Conservation (phyloP, 345 rosid genomes). For the Hypericum androsaemum region DNA sequence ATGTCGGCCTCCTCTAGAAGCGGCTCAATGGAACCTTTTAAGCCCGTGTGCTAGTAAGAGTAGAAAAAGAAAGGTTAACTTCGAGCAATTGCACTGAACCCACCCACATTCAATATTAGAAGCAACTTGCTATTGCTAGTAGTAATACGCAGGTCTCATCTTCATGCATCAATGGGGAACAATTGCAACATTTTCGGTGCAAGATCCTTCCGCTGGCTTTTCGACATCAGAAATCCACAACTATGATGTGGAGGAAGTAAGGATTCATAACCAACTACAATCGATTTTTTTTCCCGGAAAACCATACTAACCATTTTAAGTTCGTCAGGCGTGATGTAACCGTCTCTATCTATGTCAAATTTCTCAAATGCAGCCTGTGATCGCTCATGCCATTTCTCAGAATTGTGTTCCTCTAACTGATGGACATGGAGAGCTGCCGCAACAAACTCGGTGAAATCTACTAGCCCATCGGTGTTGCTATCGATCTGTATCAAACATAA, state of each 20-base stretch:
- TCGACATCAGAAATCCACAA: too few species aligned
- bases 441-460: slow-evolving; percentile 86
- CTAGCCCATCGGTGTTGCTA: slow-evolving; percentile 94
- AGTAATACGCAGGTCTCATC: too few species aligned
- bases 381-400: slow-evolving; percentile 70
- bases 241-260: too few species aligned
- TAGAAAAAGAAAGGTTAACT: slow-evolving; percentile 11
- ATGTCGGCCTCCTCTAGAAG: slow-evolving; percentile 93
- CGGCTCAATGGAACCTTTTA: slow-evolving; percentile 83
- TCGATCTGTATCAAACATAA: slow-evolving; percentile 60
- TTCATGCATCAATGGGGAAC: too few species aligned
- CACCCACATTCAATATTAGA: too few species aligned
- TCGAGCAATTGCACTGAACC: background rate
- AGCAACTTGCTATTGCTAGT: too few species aligned
- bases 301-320: slow-evolving; percentile 61
- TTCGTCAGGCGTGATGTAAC: slow-evolving; percentile 89
- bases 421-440: slow-evolving; percentile 90
- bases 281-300: background rate
- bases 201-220: too few species aligned
- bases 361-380: slow-evolving; percentile 88
- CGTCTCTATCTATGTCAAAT: slow-evolving; percentile 86
- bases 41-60: slow-evolving; percentile 59
- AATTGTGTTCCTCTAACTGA: slow-evolving; percentile 83
- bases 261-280: too few species aligned
- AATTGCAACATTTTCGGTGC: too few species aligned